Conservation (phyloP, 768 basidiomycete species). For the Leucocoprinus sp. region DNA sequence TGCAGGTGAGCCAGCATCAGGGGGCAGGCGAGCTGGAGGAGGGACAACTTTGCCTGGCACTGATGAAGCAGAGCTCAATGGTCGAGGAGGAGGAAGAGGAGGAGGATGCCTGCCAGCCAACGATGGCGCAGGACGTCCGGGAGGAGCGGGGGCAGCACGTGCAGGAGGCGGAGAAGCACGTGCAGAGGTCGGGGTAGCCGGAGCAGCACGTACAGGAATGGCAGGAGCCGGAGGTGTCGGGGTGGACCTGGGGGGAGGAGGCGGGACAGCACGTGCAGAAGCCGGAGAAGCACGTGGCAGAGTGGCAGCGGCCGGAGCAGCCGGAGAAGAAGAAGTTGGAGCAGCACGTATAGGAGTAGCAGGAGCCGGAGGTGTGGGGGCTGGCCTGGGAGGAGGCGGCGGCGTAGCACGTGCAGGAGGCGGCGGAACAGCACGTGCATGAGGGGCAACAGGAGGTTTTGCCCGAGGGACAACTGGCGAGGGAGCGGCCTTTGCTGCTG, state of each 20-base stretch:
- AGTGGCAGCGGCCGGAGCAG: conserved; percentile 13
- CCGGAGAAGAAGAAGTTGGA: conserved; percentile 19
- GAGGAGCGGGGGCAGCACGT: conserved; percentile 23
- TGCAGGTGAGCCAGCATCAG: conserved; percentile 15
- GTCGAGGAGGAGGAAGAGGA: conserved; percentile 29
- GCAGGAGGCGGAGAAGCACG: conserved; percentile 24
- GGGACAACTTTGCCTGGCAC: conserved; percentile 29
- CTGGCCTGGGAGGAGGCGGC: not conserved
- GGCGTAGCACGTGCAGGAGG: conserved; percentile 23
- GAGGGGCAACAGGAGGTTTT: conserved; percentile 23
- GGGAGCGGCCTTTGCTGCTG: conserved; percentile 24
- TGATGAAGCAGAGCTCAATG: conserved; percentile 24
- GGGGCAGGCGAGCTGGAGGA: conserved; percentile 21
- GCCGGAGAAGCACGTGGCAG: too few relatives aligned
- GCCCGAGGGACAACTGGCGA: conserved; percentile 24
- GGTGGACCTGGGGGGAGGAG: conserved; percentile 19
- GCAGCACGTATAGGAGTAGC: conserved; percentile 15
- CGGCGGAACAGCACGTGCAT: conserved; percentile 23
- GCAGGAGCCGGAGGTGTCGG: conserved; percentile 24
- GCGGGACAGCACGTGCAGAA: conserved; percentile 24
- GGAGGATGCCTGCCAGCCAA: conserved; percentile 15
- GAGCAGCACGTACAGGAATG: conserved; percentile 18
- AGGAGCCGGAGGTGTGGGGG: conserved; percentile 21
- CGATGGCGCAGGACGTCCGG: conserved; percentile 17
- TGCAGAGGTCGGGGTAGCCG: conserved; percentile 27